Evolutionary conservation across 2,329 filamentous ascomycete species (phyloP).

Genomic region (Emericellopsis atlantica): DNA sequence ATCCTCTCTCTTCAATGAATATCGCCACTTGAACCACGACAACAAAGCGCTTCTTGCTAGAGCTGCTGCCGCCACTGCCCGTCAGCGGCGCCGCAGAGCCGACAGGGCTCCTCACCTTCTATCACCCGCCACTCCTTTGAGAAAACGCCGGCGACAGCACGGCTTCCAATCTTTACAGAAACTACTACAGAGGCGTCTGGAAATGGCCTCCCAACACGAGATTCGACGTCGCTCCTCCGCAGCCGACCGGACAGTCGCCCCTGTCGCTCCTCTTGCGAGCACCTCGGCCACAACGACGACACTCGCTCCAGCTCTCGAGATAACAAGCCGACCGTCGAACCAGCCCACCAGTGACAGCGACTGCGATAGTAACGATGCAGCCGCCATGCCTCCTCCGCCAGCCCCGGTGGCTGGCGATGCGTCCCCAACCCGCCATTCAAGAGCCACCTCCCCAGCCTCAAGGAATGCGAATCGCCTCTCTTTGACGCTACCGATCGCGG

Average conservation of each 20-base stretch:
- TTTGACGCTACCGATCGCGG: conserved; percentile 47
- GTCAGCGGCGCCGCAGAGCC: conserved; percentile 23
- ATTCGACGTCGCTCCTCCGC: conserved; percentile 26
- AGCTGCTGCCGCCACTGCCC: conserved; percentile 26
- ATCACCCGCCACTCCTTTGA: conserved; percentile 21
- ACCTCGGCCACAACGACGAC: conserved; percentile 11
- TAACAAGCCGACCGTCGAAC: conserved; percentile 3
- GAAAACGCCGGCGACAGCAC: conserved; percentile 18
- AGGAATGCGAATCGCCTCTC: conserved; percentile 46
- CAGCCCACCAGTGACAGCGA: not conserved
- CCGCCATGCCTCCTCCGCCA: conserved; percentile 22
- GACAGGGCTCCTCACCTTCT: conserved; percentile 8
- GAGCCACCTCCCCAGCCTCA: conserved; percentile 39
- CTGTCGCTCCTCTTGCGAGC: conserved; percentile 10
- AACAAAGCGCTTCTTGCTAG: conserved; percentile 29
- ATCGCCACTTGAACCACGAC: conserved; percentile 24
- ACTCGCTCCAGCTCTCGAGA: conserved; percentile 9
- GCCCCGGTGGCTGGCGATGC: conserved; percentile 21
- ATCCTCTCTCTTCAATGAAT: conserved; percentile 30
- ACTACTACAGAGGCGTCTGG: conserved; percentile 11
- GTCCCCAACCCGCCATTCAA: conserved; percentile 29
- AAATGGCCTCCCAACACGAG: conserved; percentile 22
- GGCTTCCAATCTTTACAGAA: conserved; percentile 17
- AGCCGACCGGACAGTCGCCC: conserved; percentile 16
- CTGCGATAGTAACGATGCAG: conserved; percentile 6